Evolutionary conservation across 2,329 filamentous ascomycete genomes (phyloP), one percentile per base, ranked within the genome.

Genomic region (Emmonsiellopsis sp.): DNA sequence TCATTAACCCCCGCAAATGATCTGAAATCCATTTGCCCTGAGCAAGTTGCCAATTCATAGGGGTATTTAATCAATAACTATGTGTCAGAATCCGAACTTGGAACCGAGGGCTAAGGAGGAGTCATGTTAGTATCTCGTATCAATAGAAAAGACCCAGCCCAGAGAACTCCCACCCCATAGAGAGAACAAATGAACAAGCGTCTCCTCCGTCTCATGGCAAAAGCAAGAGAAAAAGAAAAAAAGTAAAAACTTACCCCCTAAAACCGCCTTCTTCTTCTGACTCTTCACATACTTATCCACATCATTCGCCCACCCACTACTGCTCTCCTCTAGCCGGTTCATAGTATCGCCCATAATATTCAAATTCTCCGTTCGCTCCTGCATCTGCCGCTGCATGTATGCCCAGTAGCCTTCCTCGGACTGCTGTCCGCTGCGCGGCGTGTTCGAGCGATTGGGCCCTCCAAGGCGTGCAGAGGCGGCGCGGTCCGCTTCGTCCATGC

Each of bases 331-430:
- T 56, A 96, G 71, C 57, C 81, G 83, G 57, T 95, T 86, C 83
- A 97, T 90, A 47, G 77, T 84, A 63, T 97, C 92, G 2, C 85
- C 86, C 70, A 92, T 85, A 5, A 94, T 74, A 44, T 85, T 86
- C 54, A 98, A 74, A 64, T 85, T 89, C 72, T 97, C 89, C 0
- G 93, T 95, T 49, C 93, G 76, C 71, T 97, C 91, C 61, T 94
- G 90, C 45, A 98, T 71, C 68, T 95, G 88, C 37, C 91, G 79
- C 8, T 87, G 84, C 70, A 97, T 83, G 65, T 94, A 97, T 43
- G 89, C 84, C 62, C 79, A 82, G 63, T 85, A 85, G 7, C 81
- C 78, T 59, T 84, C 80, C 39, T 94, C 84, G 55, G 80, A 73
- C 55, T 21, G 14, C 17, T 34, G 47, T 55, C 21, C 21, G 21